Evolutionary conservation across 805 yeast species (phyloP).

Genomic region (Scheffersomyces stipitis): DNA sequence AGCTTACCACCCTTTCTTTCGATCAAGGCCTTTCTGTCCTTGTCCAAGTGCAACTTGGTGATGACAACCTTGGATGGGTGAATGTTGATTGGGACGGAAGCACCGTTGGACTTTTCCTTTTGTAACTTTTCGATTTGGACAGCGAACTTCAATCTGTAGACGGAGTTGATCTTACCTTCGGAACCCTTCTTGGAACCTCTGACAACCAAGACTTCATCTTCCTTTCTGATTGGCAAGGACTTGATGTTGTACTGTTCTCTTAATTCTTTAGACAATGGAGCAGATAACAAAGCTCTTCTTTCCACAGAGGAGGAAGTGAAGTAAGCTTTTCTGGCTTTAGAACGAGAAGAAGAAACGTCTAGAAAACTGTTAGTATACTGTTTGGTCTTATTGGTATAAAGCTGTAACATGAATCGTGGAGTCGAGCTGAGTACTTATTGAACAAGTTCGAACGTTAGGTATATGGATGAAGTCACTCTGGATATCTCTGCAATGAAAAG

Average conservation of each 20-base stretch:
- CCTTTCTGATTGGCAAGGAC: slow-evolving; percentile 96
- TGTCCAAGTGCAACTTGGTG: slow-evolving; percentile 97
- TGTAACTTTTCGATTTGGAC: slow-evolving; percentile 96
- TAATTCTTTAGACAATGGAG: slow-evolving; percentile 98
- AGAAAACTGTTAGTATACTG: slow-evolving; percentile 31
- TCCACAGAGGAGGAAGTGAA: slow-evolving; percentile 96
- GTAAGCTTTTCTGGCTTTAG: slow-evolving; percentile 99
- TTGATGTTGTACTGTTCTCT: slow-evolving; percentile 95
- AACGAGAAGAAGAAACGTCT: slow-evolving; percentile 99
- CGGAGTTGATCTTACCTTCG: slow-evolving; percentile 96
- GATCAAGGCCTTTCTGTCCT: slow-evolving; percentile 97
- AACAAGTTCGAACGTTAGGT: too few relatives aligned
- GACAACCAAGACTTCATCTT: slow-evolving; percentile 91
- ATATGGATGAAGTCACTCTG: too few relatives aligned
- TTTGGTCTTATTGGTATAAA: too few relatives aligned
- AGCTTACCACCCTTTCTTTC: slow-evolving; percentile 97
- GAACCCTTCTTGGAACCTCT: slow-evolving; percentile 99
- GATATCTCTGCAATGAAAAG: too few relatives aligned
- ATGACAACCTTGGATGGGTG: slow-evolving; percentile 99
- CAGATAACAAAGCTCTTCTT: slow-evolving; percentile 93
- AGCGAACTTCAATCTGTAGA: slow-evolving; percentile 97
- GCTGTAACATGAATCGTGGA: too few relatives aligned
- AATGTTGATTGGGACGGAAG: slow-evolving; percentile 93
- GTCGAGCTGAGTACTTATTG: too few relatives aligned
- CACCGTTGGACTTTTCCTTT: slow-evolving; percentile 98